Evolutionary conservation across 805 yeast genomes (phyloP).

Genomic region (Isabelozyma gotoi): DNA sequence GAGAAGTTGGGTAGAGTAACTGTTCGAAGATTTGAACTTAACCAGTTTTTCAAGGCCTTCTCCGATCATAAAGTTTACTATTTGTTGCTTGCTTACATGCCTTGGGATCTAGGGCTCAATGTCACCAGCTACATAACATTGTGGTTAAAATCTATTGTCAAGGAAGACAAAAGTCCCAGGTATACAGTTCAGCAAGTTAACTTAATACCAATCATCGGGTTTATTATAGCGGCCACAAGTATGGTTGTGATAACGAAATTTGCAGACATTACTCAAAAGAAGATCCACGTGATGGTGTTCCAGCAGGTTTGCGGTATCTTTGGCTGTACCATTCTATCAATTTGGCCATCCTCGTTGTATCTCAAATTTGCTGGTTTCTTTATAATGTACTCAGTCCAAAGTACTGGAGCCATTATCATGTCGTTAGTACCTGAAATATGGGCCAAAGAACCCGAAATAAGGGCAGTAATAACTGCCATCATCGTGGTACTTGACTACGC

Average conservation of each 20-base stretch:
- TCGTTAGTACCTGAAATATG: conserved; percentile 1
- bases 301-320: conserved; percentile 1
- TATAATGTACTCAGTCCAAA: conserved; percentile 1
- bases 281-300: neutral
- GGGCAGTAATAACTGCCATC: conserved; percentile 4
- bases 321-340: neutral
- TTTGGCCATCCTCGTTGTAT: neutral
- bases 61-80: neutral
- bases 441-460: conserved; percentile 2
- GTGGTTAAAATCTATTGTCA: conserved; percentile 3
- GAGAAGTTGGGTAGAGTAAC: neutral
- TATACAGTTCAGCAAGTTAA: conserved; percentile 7
- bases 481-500: conserved; percentile 2
- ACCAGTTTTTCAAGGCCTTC: neutral
- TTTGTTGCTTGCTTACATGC: conserved; percentile 5
- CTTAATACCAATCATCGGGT: conserved; percentile 15
- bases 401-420: conserved; percentile 1
- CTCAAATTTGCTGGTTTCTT: conserved; percentile 1
- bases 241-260: conserved; percentile 10
- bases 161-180: conserved; percentile 1
- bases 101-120: conserved; percentile 3
- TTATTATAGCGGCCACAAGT: conserved; percentile 9
- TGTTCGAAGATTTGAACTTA: neutral
- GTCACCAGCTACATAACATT: conserved; percentile 3
- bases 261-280: conserved; percentile 6